Evolutionary conservation across 371 early-diverging fungal genomes (phyloP).

Genomic region (Mucor circinelloides): DNA sequence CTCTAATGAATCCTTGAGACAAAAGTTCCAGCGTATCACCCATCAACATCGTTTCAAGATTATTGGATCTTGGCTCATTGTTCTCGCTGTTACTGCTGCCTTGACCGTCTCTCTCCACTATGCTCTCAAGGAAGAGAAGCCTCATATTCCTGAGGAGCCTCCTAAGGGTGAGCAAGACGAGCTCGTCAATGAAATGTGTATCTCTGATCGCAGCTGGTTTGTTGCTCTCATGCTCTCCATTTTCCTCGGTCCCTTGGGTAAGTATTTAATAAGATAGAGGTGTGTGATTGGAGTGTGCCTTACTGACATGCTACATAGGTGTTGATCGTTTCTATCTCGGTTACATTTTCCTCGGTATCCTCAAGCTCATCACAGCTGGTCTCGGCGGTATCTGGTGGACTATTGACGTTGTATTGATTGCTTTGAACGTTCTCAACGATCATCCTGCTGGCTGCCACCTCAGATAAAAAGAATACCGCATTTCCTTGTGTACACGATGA

Average conservation of each 20-base stretch:
- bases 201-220: conserved; percentile 54
- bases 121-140: conserved; percentile 18
- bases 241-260: conserved; percentile 55
- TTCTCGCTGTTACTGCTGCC: conserved; percentile 39
- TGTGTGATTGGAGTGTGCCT: background rate
- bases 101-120: conserved; percentile 40
- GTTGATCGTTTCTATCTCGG: conserved; percentile 70
- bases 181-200: conserved; percentile 30
- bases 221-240: conserved; percentile 49
- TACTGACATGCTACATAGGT: conserved; percentile 21
- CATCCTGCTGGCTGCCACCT: conserved; percentile 50
- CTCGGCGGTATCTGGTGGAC: conserved; percentile 56
- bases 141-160: conserved; percentile 17
- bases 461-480: conserved; percentile 8
- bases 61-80: conserved; percentile 36
- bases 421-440: conserved; percentile 48
- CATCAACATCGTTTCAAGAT: conserved; percentile 44
- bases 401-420: conserved; percentile 45
- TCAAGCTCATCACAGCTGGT: conserved; percentile 53
- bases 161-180: conserved; percentile 5
- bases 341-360: conserved; percentile 52
- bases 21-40: conserved; percentile 33
- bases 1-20: conserved; percentile 25
- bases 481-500: conserved; percentile 5
- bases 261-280: conserved; percentile 3